Evolutionary conservation across 2,329 filamentous ascomycete genomes (phyloP).

Genomic region (Fusarium lyarnte): DNA sequence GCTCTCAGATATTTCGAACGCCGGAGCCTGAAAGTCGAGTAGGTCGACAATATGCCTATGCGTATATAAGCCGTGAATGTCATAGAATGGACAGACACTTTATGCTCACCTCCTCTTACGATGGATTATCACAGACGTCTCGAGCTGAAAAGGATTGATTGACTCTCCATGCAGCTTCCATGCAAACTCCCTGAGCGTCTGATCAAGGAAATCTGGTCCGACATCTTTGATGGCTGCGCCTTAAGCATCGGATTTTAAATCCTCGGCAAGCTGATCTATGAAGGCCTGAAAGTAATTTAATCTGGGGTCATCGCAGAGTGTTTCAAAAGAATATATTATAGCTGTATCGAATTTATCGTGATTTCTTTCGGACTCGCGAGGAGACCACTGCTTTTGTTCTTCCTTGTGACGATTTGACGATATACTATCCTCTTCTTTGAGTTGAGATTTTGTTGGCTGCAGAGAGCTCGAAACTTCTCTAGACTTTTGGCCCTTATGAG

Average conservation of each 20-base stretch:
- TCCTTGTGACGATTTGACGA: accelerated
- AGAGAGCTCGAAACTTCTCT: accelerated
- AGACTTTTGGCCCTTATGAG: not conserved
- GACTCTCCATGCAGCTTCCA: slow-evolving; percentile 10
- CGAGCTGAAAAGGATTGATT: not conserved
- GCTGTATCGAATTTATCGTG: not conserved
- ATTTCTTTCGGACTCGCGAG: accelerated
- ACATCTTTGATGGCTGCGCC: not conserved
- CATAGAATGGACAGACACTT: too few relatives aligned
- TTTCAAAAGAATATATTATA: not conserved
- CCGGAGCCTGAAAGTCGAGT: not conserved
- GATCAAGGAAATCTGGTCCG: not conserved
- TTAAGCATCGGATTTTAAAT: accelerated
- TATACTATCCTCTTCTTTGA: accelerated
- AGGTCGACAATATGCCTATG: not conserved
- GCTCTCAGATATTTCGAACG: not conserved
- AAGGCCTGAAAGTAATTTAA: not conserved
- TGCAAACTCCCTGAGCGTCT: not conserved
- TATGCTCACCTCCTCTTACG: not conserved
- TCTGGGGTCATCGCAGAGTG: not conserved
- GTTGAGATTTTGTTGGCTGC: not conserved
- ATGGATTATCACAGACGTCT: not conserved
- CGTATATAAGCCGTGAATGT: not conserved
- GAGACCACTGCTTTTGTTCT: too few relatives aligned
- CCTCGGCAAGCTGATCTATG: not conserved